These are phyloP conservation scores for Perkinsela sp. DNA, from an alignment of 208 protist genomes.

Conservation along the genomic window DNA sequence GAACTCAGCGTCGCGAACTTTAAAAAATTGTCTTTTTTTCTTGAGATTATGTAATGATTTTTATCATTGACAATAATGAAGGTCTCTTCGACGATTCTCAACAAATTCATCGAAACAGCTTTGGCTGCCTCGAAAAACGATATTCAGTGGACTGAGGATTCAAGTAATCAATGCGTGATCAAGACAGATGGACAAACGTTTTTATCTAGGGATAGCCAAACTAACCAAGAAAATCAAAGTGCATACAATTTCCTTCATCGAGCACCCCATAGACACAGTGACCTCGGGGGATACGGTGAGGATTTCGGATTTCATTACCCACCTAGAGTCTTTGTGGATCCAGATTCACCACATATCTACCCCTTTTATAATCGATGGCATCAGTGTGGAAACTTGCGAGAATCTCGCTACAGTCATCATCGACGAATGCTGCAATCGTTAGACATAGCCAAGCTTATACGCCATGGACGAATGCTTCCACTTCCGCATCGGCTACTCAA, in stretches of 20 bases:
- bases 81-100: no score
- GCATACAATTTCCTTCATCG: slow-evolving; percentile 16
- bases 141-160: neutral
- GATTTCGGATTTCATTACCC: slow-evolving; percentile 65
- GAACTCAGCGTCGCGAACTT: no score
- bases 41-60: no score
- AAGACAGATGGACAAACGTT: neutral
- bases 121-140: no score
- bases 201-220: neutral
- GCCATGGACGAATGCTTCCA: slow-evolving; percentile 51
- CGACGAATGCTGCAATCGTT: slow-evolving; percentile 62
- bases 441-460: slow-evolving; percentile 59
- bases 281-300: slow-evolving; percentile 54
- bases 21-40: no score
- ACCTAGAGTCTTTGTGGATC: slow-evolving; percentile 58
- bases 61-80: no score
- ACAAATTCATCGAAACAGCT: no score
- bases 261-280: slow-evolving; percentile 26
- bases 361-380: slow-evolving; percentile 53
- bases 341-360: slow-evolving; percentile 55
- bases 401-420: slow-evolving; percentile 60
- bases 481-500: slow-evolving; percentile 39
- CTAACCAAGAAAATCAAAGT: neutral
- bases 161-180: neutral
- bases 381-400: slow-evolving; percentile 49